A percentile compares a stretch with the other conserved stretches of the same genome.
Conservation (phyloP, 2,329 filamentous ascomycete genomes). For the Neopestalotiopsis sp. region DNA sequence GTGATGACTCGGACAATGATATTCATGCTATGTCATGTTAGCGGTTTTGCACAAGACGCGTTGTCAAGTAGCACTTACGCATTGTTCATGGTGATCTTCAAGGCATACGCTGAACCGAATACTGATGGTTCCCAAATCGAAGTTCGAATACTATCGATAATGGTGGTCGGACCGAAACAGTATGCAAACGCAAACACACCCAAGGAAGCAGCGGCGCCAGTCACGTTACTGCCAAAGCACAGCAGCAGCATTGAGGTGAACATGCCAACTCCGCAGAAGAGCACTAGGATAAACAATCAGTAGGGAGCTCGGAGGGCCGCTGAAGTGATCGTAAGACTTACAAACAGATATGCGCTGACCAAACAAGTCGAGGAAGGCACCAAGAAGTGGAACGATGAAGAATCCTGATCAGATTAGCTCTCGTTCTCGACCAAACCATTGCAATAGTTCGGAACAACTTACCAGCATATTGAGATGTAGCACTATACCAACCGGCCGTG, state of each 20-base stretch:
- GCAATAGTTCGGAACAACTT: no score
- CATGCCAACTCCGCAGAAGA: slow-evolving; percentile 53
- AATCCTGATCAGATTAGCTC: slow-evolving; percentile 37
- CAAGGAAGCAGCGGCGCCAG: slow-evolving; percentile 63
- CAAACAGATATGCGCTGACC: slow-evolving; percentile 55
- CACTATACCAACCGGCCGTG: slow-evolving; percentile 65
- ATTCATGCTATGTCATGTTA: slow-evolving; percentile 50
- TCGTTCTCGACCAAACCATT: no score
- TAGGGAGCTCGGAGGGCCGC: not conserved
- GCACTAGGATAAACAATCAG: slow-evolving; percentile 28
- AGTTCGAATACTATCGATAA: slow-evolving; percentile 66
- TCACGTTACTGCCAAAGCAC: slow-evolving; percentile 52
- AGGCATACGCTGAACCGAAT: slow-evolving; percentile 63
- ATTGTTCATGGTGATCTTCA: slow-evolving; percentile 68
- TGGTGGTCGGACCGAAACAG: slow-evolving; percentile 60
- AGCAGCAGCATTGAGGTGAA: slow-evolving; percentile 58
- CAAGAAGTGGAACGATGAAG: slow-evolving; percentile 61
- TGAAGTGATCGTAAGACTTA: slow-evolving; percentile 31
- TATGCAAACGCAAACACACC: slow-evolving; percentile 63
- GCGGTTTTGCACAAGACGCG: not conserved
- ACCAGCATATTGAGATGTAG: slow-evolving; percentile 57
- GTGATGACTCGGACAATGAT: slow-evolving; percentile 64
- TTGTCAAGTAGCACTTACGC: slow-evolving; percentile 40
- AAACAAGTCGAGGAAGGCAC: slow-evolving; percentile 59
- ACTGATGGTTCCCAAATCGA: slow-evolving; percentile 64